Evolutionary conservation across 176 grass and related monocot species (phyloP).

Genomic region (Hyparrhenia diplandra): DNA sequence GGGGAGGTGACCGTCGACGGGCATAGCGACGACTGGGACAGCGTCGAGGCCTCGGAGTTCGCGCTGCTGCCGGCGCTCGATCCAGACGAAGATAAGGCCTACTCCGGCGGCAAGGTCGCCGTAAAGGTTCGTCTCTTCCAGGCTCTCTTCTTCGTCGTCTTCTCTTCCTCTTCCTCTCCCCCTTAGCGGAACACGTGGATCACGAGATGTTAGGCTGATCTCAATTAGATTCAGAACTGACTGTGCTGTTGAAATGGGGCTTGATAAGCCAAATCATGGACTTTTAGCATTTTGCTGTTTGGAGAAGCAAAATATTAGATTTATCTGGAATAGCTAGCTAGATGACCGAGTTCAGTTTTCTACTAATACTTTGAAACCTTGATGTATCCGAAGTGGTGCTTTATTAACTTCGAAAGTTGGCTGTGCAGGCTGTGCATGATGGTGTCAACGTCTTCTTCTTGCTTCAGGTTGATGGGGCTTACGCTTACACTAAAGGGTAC

Average conservation of each 20-base stretch:
- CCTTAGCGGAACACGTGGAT: neutral
- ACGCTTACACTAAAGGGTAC: constrained; percentile 82
- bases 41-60: constrained; percentile 75
- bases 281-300: neutral
- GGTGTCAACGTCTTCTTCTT: constrained; percentile 84
- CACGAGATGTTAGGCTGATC: neutral
- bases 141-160: neutral
- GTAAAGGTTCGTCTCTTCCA: constrained; percentile 58
- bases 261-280: neutral
- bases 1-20: constrained; percentile 82
- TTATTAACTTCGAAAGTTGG: constrained; percentile 44
- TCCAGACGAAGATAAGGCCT: constrained; percentile 81
- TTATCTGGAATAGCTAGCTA: neutral
- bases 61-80: constrained; percentile 81
- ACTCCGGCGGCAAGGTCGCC: constrained; percentile 62
- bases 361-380: neutral
- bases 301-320: neutral
- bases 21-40: constrained; percentile 67
- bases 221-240: neutral
- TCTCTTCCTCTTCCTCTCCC: neutral
- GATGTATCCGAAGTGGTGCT: constrained; percentile 18
- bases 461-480: constrained; percentile 87
- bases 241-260: neutral
- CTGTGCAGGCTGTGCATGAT: constrained; percentile 88
- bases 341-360: neutral